Percentiles rank a stretch among this genome's conserved stretches.
These are phyloP conservation scores for Scopulariopsis brevicaulis DNA, from an alignment of 2,329 filamentous ascomycete genomes.

Conservation along the genomic window DNA sequence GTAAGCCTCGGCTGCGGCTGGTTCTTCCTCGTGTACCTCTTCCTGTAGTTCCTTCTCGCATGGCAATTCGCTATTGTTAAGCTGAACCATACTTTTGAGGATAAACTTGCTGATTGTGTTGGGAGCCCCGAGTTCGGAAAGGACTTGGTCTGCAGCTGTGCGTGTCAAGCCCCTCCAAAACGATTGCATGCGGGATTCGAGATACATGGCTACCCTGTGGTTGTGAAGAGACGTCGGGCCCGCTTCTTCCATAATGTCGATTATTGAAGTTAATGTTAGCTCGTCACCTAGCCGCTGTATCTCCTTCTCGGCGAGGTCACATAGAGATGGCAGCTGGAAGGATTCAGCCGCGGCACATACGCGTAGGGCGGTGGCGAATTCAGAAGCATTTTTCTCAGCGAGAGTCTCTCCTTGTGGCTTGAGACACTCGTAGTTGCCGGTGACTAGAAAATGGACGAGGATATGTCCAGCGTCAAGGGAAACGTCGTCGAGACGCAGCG, in stretches of 20 bases:
- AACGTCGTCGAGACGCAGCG: neutral
- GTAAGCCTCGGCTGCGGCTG: neutral
- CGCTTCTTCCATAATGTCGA: neutral
- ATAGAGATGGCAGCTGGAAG: neutral
- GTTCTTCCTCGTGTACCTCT: neutral
- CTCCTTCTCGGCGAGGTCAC: neutral
- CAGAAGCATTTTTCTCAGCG: neutral
- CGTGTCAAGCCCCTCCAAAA: neutral
- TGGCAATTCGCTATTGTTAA: neutral
- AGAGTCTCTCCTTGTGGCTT: neutral
- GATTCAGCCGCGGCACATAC: neutral
- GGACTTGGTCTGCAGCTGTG: neutral
- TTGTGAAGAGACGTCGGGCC: neutral
- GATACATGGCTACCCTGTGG: neutral
- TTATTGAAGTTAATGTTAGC: neutral
- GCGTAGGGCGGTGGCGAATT: neutral
- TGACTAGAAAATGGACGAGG: neutral
- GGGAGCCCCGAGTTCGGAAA: neutral
- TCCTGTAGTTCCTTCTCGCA: neutral
- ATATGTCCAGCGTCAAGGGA: neutral
- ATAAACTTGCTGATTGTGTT: neutral
- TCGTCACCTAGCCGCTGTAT: neutral
- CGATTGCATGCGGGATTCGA: neutral
- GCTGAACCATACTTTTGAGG: neutral
- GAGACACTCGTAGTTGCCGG: neutral